These are phyloP conservation scores for Fraxinus anomala DNA, from an alignment of 257 asterid genomes.

Conservation along the genomic window DNA sequence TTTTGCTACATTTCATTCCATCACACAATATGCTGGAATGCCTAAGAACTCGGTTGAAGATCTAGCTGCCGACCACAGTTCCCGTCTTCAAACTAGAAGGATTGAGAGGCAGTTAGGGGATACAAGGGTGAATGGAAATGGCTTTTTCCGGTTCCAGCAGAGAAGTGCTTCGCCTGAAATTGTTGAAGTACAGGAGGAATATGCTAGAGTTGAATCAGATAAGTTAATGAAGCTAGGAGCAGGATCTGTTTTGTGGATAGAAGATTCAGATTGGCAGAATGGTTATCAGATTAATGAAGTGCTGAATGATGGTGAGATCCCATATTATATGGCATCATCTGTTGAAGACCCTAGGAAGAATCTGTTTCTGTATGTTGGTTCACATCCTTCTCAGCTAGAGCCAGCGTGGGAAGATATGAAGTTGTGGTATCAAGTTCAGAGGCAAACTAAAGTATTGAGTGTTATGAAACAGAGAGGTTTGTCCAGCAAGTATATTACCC, in stretches of 20 bases:
- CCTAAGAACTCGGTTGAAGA: constrained; percentile 83
- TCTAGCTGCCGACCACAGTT: constrained; percentile 92
- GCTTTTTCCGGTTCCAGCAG: constrained; percentile 72
- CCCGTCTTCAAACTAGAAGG: constrained; percentile 88
- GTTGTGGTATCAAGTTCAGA: constrained; percentile 93
- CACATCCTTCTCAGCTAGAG: constrained; percentile 91
- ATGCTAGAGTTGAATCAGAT: constrained; percentile 49
- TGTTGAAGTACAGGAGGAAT: constrained; percentile 84
- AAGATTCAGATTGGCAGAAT: constrained; percentile 68
- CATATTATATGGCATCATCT: constrained; percentile 61
- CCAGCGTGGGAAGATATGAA: constrained; percentile 98
- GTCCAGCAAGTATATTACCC: constrained; percentile 79
- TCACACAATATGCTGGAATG: constrained; percentile 75
- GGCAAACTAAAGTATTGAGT: constrained; percentile 91
- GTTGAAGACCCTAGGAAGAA: constrained; percentile 57
- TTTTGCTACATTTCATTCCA: constrained; percentile 86
- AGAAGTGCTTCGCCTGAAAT: constrained; percentile 81
- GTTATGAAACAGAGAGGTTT: constrained; percentile 88
- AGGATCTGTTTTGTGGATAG: constrained; percentile 70
- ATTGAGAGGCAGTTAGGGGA: constrained; percentile 77
- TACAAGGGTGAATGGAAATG: constrained; percentile 57
- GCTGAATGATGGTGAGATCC: constrained; percentile 67
- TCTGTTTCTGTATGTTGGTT: constrained; percentile 75
- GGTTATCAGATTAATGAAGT: constrained; percentile 68
- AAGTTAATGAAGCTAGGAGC: constrained; percentile 68